Evolutionary conservation across 1,284 basidiomycete species (phyloP), one percentile per base, ranked within the genome.

Genomic region (Trichosporon faecale): DNA sequence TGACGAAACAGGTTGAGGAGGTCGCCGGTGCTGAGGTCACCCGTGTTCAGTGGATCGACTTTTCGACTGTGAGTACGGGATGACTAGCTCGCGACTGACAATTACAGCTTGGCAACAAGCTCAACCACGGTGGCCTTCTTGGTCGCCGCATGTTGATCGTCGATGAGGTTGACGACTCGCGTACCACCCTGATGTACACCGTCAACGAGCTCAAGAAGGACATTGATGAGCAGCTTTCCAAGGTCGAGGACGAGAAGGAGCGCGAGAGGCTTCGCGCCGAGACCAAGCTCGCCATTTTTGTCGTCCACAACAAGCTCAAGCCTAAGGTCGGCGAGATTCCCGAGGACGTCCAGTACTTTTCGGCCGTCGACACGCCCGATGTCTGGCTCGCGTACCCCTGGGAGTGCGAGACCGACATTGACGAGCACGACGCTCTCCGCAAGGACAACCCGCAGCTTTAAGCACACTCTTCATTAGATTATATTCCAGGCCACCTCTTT

Each of bases 231-330:
- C 92, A 93, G 78, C 85, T 94, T 23, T 83, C 72, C 25, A 66
- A 79, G 2, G 86, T 90, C 70, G 88, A 90, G 6, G 80, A 83
- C 69, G 90, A 90, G 79, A 82, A 86, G 12, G 90, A 94, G 78
- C 89, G 91, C 68, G 89, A 90, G 33, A 87, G 87, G 2, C 84
- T 91, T 69, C 88, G 89, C 33, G 72, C 70, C 2, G 76, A 77
- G 72, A 94, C 95, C 55, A 87, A 91, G 81, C 93, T 97, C 73
- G 94, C 88, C 1, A 86, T 96, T 75, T 98, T 97, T 79, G 94
- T 96, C 46, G 95, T 98, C 18, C 94, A 97, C 85, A 96, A 97
- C 86, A 97, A 97, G 85, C 85, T 89, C 73, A 96, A 96, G 85
- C 85, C 87, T 60, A 98, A 98, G 85, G 82, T 89, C 55, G 93